phyloP scores from a whole-genome alignment of 2,329 filamentous ascomycete genomes.

The Xylaria sp. region DNA sequence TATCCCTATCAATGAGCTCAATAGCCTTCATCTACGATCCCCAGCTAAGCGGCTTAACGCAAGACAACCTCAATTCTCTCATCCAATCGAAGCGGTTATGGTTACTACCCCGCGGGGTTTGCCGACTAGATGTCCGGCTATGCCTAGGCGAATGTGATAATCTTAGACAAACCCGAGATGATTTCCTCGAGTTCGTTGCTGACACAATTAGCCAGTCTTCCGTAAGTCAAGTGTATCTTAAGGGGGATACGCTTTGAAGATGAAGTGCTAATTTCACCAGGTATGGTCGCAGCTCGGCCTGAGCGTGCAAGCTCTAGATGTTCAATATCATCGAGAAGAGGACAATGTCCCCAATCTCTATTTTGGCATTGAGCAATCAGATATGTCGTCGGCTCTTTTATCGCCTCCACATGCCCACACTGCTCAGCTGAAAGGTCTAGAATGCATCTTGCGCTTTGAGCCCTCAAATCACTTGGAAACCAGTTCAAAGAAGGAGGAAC shows the following conservation, averaged over 20 bases:
- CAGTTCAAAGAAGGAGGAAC: background rate
- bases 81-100: constrained; percentile 45
- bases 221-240: constrained; percentile 38
- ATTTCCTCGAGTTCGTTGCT: constrained; percentile 44
- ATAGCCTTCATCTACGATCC: constrained; percentile 42
- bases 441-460: constrained; percentile 42
- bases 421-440: constrained; percentile 47
- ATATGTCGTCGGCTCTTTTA: constrained; percentile 48
- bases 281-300: constrained; percentile 48
- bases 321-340: constrained; percentile 41
- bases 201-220: constrained; percentile 42
- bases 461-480: background rate
- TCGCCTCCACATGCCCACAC: constrained; percentile 46
- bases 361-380: constrained; percentile 47
- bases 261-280: constrained; percentile 40
- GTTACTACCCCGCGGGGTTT: constrained; percentile 45
- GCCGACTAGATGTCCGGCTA: constrained; percentile 44
- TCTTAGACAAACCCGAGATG: constrained; percentile 14
- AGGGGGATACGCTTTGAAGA: background rate
- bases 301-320: constrained; percentile 38
- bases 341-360: constrained; percentile 46
- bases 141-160: constrained; percentile 30
- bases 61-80: constrained; percentile 38
- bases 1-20: constrained; percentile 42
- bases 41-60: constrained; percentile 24